Conservation (phyloP, 768 basidiomycete species). For the Mycena rosella region DNA sequence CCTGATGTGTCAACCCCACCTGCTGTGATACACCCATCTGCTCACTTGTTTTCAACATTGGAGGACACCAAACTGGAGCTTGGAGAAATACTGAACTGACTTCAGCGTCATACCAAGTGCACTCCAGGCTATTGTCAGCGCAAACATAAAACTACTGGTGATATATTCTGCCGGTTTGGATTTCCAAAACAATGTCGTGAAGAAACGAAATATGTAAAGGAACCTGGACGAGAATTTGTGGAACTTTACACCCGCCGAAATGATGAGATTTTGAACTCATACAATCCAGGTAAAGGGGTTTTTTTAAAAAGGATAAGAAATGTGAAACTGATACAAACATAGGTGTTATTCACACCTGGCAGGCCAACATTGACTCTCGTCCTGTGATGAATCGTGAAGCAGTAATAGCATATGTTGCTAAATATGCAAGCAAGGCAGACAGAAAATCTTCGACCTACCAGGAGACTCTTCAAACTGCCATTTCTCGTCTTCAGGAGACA, state of each 20-base stretch:
- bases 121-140: slow-evolving; percentile 41
- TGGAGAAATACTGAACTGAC: slow-evolving; percentile 39
- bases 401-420: slow-evolving; percentile 38
- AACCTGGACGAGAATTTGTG: background rate
- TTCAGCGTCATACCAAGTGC: slow-evolving; percentile 43
- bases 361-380: slow-evolving; percentile 43
- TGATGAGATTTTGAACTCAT: slow-evolving; percentile 40
- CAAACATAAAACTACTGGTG: slow-evolving; percentile 35
- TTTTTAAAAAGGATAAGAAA: no score
- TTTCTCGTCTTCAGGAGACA: slow-evolving; percentile 21
- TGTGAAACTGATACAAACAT: no score
- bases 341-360: slow-evolving; percentile 38
- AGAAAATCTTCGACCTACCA: slow-evolving; percentile 17
- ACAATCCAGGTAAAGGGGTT: no score
- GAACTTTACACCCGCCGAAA: slow-evolving; percentile 33
- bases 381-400: slow-evolving; percentile 40
- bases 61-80: slow-evolving; percentile 43
- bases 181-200: slow-evolving; percentile 35
- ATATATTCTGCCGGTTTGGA: slow-evolving; percentile 38
- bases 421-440: slow-evolving; percentile 36
- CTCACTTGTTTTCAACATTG: slow-evolving; percentile 24
- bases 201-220: background rate
- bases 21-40: slow-evolving; percentile 35
- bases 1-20: slow-evolving; percentile 28
- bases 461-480: slow-evolving; percentile 18